phyloP scores from a whole-genome alignment of 805 yeast species.

The Huiozyma sinensis region DNA sequence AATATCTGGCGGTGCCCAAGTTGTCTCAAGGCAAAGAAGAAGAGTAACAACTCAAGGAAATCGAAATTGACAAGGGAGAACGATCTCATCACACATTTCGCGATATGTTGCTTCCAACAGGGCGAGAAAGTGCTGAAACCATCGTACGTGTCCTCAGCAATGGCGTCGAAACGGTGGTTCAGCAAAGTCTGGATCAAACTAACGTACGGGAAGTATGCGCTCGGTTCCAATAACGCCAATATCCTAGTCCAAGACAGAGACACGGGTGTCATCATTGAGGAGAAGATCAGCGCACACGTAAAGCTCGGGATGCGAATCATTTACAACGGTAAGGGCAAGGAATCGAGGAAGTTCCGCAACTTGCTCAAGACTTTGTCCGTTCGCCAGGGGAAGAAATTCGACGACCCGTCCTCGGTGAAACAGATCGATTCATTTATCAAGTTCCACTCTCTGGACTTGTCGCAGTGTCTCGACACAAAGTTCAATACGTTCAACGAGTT shows the following conservation, averaged over 20 bases:
- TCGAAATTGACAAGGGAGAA: conserved; percentile 29
- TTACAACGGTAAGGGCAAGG: conserved; percentile 62
- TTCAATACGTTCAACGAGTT: conserved; percentile 79
- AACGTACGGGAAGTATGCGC: conserved; percentile 75
- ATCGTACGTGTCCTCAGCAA: conserved; percentile 64
- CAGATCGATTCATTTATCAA: conserved; percentile 69
- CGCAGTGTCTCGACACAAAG: conserved; percentile 50
- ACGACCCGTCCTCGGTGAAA: conserved; percentile 50
- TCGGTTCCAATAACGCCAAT: conserved; percentile 88
- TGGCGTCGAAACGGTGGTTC: conserved; percentile 86
- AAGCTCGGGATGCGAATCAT: conserved; percentile 77
- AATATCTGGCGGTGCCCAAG: conserved; percentile 68
- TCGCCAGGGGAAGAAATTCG: conserved; percentile 80
- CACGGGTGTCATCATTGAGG: conserved; percentile 85
- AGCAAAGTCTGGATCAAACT: conserved; percentile 70
- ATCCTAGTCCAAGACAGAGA: conserved; percentile 86
- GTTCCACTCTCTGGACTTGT: conserved; percentile 70
- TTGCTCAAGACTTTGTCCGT: conserved; percentile 55
- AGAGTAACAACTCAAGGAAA: conserved; percentile 31
- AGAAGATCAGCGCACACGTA: conserved; percentile 82
- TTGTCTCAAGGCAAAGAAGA: conserved; percentile 53
- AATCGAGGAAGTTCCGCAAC: conserved; percentile 46
- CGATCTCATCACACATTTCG: conserved; percentile 78
- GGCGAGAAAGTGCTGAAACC: conserved; percentile 52
- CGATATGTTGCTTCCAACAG: conserved; percentile 72